Percentiles rank a stretch among this genome's conserved stretches.
phyloP scores from a whole-genome alignment of 1,284 basidiomycete species.

The Caloboletus firmus region DNA sequence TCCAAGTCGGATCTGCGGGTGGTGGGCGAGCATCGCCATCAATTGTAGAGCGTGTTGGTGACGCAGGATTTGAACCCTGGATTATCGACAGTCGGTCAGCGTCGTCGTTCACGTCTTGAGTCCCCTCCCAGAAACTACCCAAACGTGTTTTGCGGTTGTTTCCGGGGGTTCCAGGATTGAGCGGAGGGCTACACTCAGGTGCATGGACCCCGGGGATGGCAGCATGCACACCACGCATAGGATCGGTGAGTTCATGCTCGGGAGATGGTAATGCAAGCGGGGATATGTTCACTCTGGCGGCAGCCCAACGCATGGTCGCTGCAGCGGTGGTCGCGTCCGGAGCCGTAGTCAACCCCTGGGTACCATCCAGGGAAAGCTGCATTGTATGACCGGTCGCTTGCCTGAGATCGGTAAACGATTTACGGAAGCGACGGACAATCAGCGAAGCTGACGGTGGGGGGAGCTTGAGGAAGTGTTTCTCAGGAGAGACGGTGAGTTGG shows the following conservation, averaged over 20 bases:
- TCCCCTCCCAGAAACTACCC: conserved; percentile 72
- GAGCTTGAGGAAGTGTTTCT: conserved; percentile 32
- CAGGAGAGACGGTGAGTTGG: conserved; percentile 28
- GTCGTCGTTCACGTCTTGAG: conserved; percentile 46
- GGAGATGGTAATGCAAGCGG: conserved; percentile 84
- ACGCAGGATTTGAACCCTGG: conserved; percentile 29
- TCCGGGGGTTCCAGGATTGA: conserved; percentile 46
- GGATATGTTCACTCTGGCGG: conserved; percentile 67
- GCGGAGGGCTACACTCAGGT: conserved; percentile 31
- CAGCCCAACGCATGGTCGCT: conserved; percentile 83
- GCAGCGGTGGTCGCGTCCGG: conserved; percentile 67
- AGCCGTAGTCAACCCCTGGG: conserved; percentile 37
- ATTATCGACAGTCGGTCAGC: conserved; percentile 29
- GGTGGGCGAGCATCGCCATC: conserved; percentile 6
- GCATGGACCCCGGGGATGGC: conserved; percentile 65
- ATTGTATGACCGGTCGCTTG: conserved; percentile 31
- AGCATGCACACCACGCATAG: conserved; percentile 71
- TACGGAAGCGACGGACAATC: conserved; percentile 48
- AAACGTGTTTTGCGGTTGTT: conserved; percentile 55
- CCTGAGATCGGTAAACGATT: conserved; percentile 54
- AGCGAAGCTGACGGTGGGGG: conserved; percentile 26
- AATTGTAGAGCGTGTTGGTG: conserved; percentile 17
- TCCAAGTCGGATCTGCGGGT: conserved; percentile 11
- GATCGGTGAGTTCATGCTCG: conserved; percentile 84
- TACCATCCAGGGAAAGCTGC: conserved; percentile 28